Conservation (phyloP, 306 rosid genomes). For the Lagenaria siceraria region DNA sequence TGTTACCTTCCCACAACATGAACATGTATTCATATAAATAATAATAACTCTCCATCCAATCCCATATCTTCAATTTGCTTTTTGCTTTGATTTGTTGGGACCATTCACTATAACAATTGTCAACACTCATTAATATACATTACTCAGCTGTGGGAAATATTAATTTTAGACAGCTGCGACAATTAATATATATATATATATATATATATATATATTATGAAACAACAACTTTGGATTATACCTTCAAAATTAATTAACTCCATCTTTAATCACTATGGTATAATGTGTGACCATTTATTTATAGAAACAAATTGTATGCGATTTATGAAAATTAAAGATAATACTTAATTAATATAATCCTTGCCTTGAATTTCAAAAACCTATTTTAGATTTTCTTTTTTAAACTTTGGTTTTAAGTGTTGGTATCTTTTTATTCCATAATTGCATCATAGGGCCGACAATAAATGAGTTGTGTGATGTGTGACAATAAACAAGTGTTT, state of each 20-base stretch:
- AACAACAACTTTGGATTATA: not conserved
- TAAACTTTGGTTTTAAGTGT: too few species aligned
- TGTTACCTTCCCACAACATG: not conserved
- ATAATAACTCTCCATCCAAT: not conserved
- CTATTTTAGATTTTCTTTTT: too few species aligned
- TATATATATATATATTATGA: not conserved
- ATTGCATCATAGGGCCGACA: too few species aligned
- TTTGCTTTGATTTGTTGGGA: not conserved
- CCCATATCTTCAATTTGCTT: not conserved
- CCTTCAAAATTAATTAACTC: not conserved
- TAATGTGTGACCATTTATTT: not conserved
- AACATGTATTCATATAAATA: not conserved
- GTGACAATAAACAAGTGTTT: too few species aligned
- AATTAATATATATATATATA: not conserved
- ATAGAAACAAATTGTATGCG: not conserved
- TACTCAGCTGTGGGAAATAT: not conserved
- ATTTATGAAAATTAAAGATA: too few species aligned
- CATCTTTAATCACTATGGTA: not conserved
- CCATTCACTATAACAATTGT: not conserved
- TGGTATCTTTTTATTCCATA: too few species aligned
- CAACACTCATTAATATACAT: not conserved
- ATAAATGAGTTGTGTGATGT: too few species aligned
- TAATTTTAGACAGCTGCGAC: not conserved
- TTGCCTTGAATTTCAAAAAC: too few species aligned
- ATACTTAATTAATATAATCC: too few species aligned